Percentiles rank a stretch among this genome's conserved stretches.
These are phyloP conservation scores for Penicillium concentricum DNA, from an alignment of 2,329 filamentous ascomycete species.

Conservation along the genomic window DNA sequence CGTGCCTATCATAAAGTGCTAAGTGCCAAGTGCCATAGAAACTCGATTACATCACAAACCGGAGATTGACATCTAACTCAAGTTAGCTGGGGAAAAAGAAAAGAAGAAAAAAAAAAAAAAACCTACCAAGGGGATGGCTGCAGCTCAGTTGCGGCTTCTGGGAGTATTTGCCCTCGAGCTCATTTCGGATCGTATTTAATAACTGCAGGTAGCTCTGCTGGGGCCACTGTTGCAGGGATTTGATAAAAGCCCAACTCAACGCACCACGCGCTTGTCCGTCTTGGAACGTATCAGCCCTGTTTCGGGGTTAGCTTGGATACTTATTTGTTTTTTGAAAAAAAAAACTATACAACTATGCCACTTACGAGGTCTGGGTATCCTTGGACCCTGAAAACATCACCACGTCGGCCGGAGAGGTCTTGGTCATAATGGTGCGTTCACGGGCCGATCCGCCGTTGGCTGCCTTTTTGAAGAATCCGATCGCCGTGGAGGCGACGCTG, in stretches of 20 bases:
- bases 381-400: conserved; percentile 98
- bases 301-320: background rate
- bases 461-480: conserved; percentile 84
- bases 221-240: conserved; percentile 80
- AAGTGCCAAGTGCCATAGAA: background rate
- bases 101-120: background rate
- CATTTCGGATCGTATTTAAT: conserved; percentile 87
- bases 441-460: conserved; percentile 74
- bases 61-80: conserved; percentile 58
- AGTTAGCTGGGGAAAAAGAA: conserved; percentile 12
- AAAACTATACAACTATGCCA: conserved; percentile 1
- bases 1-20: too few species aligned
- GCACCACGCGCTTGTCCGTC: conserved; percentile 86
- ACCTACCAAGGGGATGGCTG: conserved; percentile 89
- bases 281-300: conserved; percentile 85
- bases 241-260: conserved; percentile 97
- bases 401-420: conserved; percentile 92
- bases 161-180: conserved; percentile 80
- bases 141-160: conserved; percentile 97
- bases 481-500: conserved; percentile 75
- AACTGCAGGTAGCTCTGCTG: conserved; percentile 94
- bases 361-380: conserved; percentile 74
- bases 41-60: conserved; percentile 62
- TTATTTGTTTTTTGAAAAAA: background rate
- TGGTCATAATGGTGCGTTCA: conserved; percentile 77